These are phyloP conservation scores for Sorghum bicolor DNA, from an alignment of 176 grass and related monocot genomes.

Conservation along the genomic window Sorghum_bicolor_NCBIv3 NC_012871.2:71955501-71956000, in stretches of 20 bases:
- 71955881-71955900: constrained; percentile 1
- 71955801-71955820: constrained; percentile 35
- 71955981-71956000: constrained; percentile 98
- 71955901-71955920: neutral
- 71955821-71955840: constrained; percentile 36
- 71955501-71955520: neutral
- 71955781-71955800: constrained; percentile 31
- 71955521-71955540: neutral
- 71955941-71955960: constrained; percentile 96
- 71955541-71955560: neutral
- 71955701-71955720: constrained; percentile 8
- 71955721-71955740: constrained; percentile 17
- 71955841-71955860: neutral
- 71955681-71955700: neutral
- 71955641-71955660: neutral
- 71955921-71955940: constrained; percentile 21
- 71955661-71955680: neutral
- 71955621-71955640: constrained; percentile 28
- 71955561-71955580: neutral
- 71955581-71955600: neutral
- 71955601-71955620: constrained; percentile 20
- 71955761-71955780: neutral
- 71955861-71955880: neutral
- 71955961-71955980: constrained; percentile 93
- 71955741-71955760: constrained; percentile 36